Base-by-base conservation (phyloP, 305 asterid genomes). In the Salvia sclarea region DNA sequence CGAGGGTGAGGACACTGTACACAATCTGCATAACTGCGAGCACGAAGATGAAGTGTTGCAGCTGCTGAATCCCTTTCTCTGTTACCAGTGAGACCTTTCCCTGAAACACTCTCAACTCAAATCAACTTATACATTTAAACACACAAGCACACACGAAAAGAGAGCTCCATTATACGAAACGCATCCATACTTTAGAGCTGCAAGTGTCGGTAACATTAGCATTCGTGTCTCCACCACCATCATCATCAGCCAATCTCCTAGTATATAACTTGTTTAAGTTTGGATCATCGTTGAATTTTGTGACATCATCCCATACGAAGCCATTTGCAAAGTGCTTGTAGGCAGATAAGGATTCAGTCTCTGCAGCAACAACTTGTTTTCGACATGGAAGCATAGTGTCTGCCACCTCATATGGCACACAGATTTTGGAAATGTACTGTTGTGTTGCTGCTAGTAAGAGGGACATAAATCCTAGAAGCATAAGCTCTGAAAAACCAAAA, bases 401-500 rank as follows among this genome's bases (percentile, higher is more conserved):
- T 1, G 83, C 80, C 56, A 22, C 49, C 58, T 57, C 45, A 48
- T 30, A 16, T 8, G 80, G 6, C 10, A 79, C 44, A 9, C 83
- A 79, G 5, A 75, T 79, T 22, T 62, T 67, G 11, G 78, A 13
- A 44, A 79, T 75, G 47, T 5, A 43, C 9, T 63, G 66, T 37
- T 79, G 73, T 6, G 78, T 75, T 43, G 54, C 72, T 14, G 83
- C 70, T 21, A 79, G 68, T 3, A 75, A 64, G 20, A 79, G 75
- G 3, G 80, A 79, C 78, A 75, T 70, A 76, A 79, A 79, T 38
- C 83, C 83, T 14, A 78, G 80, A 13, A 75, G 72, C 83, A 70
- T 78, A 47, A 75, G 77, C 78, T 61, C 80, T 78, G 77, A 49
- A 20, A 8, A 0, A 5, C 30, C 6, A 7, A 8, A 1, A 11